Evolutionary conservation across 2,329 filamentous ascomycete genomes (phyloP).

Genomic region (Simplicillium sp.): DNA sequence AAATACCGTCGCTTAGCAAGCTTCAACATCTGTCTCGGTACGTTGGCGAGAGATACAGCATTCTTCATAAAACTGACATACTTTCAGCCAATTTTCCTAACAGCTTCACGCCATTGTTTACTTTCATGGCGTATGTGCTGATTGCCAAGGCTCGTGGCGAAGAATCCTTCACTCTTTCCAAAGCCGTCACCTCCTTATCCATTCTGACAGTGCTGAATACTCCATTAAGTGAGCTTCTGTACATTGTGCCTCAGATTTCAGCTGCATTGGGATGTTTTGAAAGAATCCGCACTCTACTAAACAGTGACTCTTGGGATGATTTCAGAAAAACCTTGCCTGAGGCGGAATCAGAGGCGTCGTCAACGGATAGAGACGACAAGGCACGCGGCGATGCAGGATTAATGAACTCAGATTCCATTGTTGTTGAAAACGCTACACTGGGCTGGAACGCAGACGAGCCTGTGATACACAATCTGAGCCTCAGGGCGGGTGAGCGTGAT

Average conservation of each 20-base stretch:
- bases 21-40: conserved; percentile 5
- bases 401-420: background rate
- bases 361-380: no score
- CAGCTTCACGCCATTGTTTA: conserved; percentile 2
- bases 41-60: background rate
- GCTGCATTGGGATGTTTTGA: conserved; percentile 5
- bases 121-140: conserved; percentile 4
- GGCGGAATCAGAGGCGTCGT: no score
- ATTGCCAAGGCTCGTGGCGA: background rate
- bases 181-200: conserved; percentile 4
- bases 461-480: conserved; percentile 6
- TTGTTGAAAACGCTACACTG: conserved; percentile 4
- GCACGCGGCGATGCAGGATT: no score
- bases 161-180: conserved; percentile 4
- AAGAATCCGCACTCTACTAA: conserved; percentile 4
- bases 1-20: conserved; percentile 4
- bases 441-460: conserved; percentile 2
- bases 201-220: conserved; percentile 1
- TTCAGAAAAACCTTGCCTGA: no score
- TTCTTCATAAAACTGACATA: background rate
- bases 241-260: background rate
- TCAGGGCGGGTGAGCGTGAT: conserved; percentile 3
- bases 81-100: conserved; percentile 1
- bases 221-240: conserved; percentile 2
- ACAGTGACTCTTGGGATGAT: background rate